Evolutionary conservation across 139 green algal species (phyloP).

Genomic region (Penium margaritaceum): DNA sequence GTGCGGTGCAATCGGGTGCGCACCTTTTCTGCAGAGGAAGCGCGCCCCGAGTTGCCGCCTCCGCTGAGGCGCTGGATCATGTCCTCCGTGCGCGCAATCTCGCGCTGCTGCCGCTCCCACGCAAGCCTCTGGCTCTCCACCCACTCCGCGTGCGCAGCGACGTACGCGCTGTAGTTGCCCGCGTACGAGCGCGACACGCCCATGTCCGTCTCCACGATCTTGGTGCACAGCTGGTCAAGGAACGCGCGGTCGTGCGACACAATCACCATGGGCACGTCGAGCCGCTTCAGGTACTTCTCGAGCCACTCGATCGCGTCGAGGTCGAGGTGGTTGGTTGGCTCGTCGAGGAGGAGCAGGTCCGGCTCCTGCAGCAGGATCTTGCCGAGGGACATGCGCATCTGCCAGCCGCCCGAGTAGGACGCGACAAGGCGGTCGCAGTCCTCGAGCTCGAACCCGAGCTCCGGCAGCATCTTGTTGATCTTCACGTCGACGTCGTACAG

Average conservation of each 20-base stretch:
- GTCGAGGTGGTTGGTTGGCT: conserved; percentile 98
- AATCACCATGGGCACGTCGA: conserved; percentile 86
- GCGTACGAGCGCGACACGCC: conserved; percentile 75
- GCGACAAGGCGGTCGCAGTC: conserved; percentile 77
- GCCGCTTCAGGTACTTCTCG: conserved; percentile 81
- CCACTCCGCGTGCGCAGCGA: conserved; percentile 47
- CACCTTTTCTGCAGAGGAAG: conserved; percentile 78
- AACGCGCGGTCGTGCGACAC: conserved; percentile 96
- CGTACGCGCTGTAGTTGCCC: conserved; percentile 81
- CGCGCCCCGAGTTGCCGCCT: conserved; percentile 64
- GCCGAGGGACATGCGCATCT: conserved; percentile 98
- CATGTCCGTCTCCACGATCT: conserved; percentile 92
- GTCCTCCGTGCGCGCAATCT: conserved; percentile 71
- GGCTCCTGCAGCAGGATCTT: conserved; percentile 90
- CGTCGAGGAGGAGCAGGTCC: conserved; percentile 65
- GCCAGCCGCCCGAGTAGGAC: conserved; percentile 84
- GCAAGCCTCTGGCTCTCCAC: conserved; percentile 32
- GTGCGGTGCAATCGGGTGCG: neutral
- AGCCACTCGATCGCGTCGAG: conserved; percentile 96
- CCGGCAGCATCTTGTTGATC: conserved; percentile 97
- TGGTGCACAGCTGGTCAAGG: conserved; percentile 83
- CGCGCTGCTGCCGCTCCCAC: conserved; percentile 78
- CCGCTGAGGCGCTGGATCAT: conserved; percentile 64
- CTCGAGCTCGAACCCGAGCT: conserved; percentile 85
- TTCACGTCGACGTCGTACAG: conserved; percentile 74